Conservation (phyloP, 2,329 filamentous ascomycete genomes). For the Fusarium mundagurra region DNA sequence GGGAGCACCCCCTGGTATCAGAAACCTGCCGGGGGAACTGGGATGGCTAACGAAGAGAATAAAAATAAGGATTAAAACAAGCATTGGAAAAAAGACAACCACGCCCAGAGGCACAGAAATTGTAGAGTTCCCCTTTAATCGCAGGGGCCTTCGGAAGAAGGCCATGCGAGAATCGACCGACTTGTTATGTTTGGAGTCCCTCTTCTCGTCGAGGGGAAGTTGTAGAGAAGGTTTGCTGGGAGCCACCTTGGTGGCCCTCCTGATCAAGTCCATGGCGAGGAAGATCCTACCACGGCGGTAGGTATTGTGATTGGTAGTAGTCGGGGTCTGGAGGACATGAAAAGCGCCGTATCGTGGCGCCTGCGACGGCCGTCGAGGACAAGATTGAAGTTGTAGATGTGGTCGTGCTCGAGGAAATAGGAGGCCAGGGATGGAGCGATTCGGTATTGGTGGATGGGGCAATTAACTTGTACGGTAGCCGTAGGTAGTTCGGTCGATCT, state of each 20-base stretch:
- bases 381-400: background rate
- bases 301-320: constrained; percentile 52
- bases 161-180: constrained; percentile 66
- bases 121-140: constrained; percentile 89
- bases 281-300: constrained; percentile 49
- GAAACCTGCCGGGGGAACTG: constrained; percentile 79
- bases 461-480: constrained; percentile 5
- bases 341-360: constrained; percentile 43
- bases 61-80: constrained; percentile 91
- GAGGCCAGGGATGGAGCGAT: constrained; percentile 19
- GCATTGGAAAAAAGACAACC: constrained; percentile 89
- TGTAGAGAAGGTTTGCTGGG: constrained; percentile 53
- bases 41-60: constrained; percentile 91
- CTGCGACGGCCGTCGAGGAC: constrained; percentile 31
- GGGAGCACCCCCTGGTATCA: constrained; percentile 88
- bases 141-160: constrained; percentile 87
- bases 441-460: constrained; percentile 13
- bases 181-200: constrained; percentile 51
- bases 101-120: constrained; percentile 93
- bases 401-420: constrained; percentile 9
- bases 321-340: constrained; percentile 35
- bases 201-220: constrained; percentile 64
- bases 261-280: constrained; percentile 65
- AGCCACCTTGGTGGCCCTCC: constrained; percentile 63
- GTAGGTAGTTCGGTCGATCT: constrained; percentile 22